Base-by-base conservation (phyloP, 208 protist species). In the Trichomonas vaginalis region DNA sequence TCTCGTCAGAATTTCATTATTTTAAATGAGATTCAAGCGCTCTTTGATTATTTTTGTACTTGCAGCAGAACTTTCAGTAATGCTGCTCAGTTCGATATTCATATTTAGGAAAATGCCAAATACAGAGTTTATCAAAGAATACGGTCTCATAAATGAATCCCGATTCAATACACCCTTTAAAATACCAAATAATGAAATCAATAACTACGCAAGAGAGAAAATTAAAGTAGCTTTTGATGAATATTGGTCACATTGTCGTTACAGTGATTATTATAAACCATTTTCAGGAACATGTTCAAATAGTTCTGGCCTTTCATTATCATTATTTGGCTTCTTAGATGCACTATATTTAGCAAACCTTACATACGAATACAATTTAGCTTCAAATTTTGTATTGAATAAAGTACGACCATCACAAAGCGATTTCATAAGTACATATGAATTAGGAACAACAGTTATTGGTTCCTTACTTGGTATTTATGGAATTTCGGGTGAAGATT, bases 251-350 rank as follows among this genome's bases (percentile, higher is more conserved):
- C 42, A 42, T 45, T 88, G 82, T 27, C 40, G 17, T 15, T 45
- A 45, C 8, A 88, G 82, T 27, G 82, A 88, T 47, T 88, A 88
- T 88, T 40, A 45, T 47, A 35, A 47, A 47, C 82, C 82, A 32
- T 45, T 88, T 45, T 45, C 35, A 32, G 40, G 82, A 88, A 47
- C 15, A n/a, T 88, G 82, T 47, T 47, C 27, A 47, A 88, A 88
- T 46, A 88, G 82, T 88, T 88, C 82, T n/a, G 82, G 82, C 42
- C 32, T 88, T n/a, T 88, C 82, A 88, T 45, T 88, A 45, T 47
- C 82, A 88, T 32, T 47, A 88, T 45, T 88, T 40, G 82, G 47
- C 42, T 88, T 40, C 32, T 21, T 88, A 32, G 82, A 88, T 45
- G 35, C 82, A 47, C 47, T 88, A 47, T 88, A 88, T 88, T 8